Percentiles rank a stretch among this genome's conserved stretches.
Conservation (phyloP, 192 early-diverging fungal species). For the Obelidium mucronatum region DNA sequence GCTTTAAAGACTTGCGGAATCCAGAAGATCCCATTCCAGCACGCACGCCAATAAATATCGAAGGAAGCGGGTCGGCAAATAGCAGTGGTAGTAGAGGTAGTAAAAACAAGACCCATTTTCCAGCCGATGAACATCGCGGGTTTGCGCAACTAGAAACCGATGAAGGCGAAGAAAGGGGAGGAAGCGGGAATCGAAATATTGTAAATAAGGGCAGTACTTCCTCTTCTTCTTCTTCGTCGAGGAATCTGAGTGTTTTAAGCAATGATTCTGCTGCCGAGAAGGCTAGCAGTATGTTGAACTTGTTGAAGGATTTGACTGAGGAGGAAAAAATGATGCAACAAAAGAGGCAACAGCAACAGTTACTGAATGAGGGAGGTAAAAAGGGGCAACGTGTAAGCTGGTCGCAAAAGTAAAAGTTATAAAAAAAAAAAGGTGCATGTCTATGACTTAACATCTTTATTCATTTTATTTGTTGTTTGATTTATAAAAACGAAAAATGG, state of each 20-base stretch:
- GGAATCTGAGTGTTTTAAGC: too few relatives aligned
- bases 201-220: too few relatives aligned
- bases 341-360: background rate
- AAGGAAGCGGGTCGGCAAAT: background rate
- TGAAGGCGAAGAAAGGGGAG: too few relatives aligned
- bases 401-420: background rate
- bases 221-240: too few relatives aligned
- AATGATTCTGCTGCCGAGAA: too few relatives aligned
- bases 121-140: conserved; percentile 11
- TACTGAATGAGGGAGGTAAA: background rate
- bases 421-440: too few relatives aligned
- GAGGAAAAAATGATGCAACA: background rate
- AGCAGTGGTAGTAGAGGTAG: background rate
- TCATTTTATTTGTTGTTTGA: too few relatives aligned
- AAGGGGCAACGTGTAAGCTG: background rate
- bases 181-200: too few relatives aligned
- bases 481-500: too few relatives aligned
- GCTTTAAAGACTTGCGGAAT: background rate
- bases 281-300: background rate
- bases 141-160: too few relatives aligned
- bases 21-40: background rate
- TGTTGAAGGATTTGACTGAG: background rate
- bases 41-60: background rate
- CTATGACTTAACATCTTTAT: too few relatives aligned
- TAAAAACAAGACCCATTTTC: conserved; percentile 1